phyloP scores from a whole-genome alignment of 73 alveolate species.

The Paramecium octaurelia region DNA sequence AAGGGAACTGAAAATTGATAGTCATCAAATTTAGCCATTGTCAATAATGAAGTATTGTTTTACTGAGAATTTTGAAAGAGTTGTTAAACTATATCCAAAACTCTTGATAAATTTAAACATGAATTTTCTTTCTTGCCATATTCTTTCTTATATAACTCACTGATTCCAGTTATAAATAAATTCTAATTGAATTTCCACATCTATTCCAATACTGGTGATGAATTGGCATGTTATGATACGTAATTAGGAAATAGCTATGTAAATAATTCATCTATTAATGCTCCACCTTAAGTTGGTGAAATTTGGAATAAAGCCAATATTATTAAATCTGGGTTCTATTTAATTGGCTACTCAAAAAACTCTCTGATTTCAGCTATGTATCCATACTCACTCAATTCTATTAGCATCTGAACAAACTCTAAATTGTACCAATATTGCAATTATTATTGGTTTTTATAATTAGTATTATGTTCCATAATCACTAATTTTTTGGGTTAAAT shows the following conservation, averaged over 20 bases:
- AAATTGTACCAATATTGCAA: conserved; percentile 49
- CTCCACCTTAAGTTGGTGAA: conserved; percentile 46
- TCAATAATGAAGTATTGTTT: conserved; percentile 83
- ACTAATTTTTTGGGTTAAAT: conserved; percentile 40
- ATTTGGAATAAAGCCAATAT: conserved; percentile 37
- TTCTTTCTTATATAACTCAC: conserved; percentile 61
- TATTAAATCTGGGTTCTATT: conserved; percentile 44
- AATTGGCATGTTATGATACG: conserved; percentile 55
- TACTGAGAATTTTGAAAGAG: neutral
- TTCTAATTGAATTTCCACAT: conserved; percentile 56
- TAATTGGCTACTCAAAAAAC: conserved; percentile 45
- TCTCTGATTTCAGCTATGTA: conserved; percentile 36
- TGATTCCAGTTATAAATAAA: conserved; percentile 53
- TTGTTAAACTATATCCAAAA: conserved; percentile 45
- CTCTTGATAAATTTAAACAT: conserved; percentile 61
- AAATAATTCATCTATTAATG: conserved; percentile 55
- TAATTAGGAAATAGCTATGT: conserved; percentile 50
- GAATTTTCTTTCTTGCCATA: conserved; percentile 53
- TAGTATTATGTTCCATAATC: neutral
- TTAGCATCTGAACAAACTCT: conserved; percentile 36
- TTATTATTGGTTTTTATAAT: neutral
- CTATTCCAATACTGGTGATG: conserved; percentile 43
- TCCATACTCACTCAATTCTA: conserved; percentile 57
- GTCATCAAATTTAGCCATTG: conserved; percentile 87
- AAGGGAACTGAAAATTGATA: conserved; percentile 91